Conservation (phyloP, 2,329 filamentous ascomycete species). For the Diaporthe sp. region DNA sequence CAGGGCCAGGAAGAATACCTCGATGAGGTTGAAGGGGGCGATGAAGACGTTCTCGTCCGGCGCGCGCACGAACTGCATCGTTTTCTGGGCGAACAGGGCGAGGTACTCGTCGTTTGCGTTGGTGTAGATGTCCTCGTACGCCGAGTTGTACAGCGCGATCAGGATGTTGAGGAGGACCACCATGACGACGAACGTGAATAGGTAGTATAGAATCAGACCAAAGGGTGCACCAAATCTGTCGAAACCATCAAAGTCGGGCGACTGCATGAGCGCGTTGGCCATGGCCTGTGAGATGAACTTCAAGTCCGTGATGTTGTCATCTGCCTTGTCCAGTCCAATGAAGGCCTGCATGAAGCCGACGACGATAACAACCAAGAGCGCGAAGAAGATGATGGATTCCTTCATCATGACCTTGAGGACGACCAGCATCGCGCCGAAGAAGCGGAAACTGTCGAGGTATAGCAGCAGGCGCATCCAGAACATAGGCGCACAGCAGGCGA, state of each 20-base stretch:
- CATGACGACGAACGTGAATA: constrained; percentile 98
- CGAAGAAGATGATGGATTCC: constrained; percentile 96
- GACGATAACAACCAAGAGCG: constrained; percentile 85
- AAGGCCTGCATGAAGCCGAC: constrained; percentile 94
- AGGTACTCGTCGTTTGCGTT: constrained; percentile 97
- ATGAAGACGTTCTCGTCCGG: constrained; percentile 99
- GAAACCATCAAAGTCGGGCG: constrained; percentile 89
- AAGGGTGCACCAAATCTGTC: constrained; percentile 93
- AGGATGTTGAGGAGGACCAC: constrained; percentile 93
- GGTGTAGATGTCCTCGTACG: constrained; percentile 93
- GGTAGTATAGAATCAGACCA: constrained; percentile 94
- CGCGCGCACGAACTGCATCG: constrained; percentile 95
- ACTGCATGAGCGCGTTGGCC: constrained; percentile 92
- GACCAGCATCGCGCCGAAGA: constrained; percentile 98
- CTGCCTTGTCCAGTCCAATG: constrained; percentile 87
- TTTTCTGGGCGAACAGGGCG: constrained; percentile 92
- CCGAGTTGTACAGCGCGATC: constrained; percentile 96
- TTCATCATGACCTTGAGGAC: constrained; percentile 97
- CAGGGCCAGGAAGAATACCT: constrained; percentile 82
- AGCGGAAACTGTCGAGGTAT: constrained; percentile 92
- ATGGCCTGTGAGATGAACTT: constrained; percentile 83
- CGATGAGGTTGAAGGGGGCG: constrained; percentile 92
- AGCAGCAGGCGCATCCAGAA: constrained; percentile 95
- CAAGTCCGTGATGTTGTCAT: constrained; percentile 78
- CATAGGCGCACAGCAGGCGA: constrained; percentile 94